These are phyloP conservation scores for Bathelium albidoporum DNA, from an alignment of 495 filamentous ascomycete species.

Conservation along the genomic window DNA sequence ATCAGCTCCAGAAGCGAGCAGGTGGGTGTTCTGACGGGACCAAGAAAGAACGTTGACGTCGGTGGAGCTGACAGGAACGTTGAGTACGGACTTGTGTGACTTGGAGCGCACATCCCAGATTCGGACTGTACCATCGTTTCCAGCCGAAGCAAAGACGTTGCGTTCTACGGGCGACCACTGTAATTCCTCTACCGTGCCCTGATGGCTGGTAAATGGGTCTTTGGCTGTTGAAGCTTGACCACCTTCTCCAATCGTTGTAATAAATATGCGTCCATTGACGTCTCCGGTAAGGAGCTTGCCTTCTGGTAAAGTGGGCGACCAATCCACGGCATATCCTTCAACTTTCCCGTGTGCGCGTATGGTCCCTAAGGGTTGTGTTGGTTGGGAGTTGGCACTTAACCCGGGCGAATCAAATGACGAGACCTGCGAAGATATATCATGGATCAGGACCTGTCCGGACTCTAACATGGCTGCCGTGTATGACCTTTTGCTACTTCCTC, in stretches of 20 bases:
- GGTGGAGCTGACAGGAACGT: conserved; percentile 67
- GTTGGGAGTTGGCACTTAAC: conserved; percentile 61
- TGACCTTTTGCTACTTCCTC: conserved; percentile 52
- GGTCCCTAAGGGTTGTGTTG: conserved; percentile 75
- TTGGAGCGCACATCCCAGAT: conserved; percentile 92
- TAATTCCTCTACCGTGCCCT: conserved; percentile 79
- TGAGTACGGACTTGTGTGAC: conserved; percentile 71
- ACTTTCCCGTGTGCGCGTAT: conserved; percentile 74
- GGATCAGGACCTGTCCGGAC: conserved; percentile 75
- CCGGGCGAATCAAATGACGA: conserved; percentile 81
- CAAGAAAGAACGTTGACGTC: conserved; percentile 96
- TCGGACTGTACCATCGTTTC: conserved; percentile 86
- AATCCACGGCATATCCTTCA: conserved; percentile 92
- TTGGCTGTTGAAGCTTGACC: conserved; percentile 79
- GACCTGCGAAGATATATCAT: conserved; percentile 84
- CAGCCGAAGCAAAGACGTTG: conserved; percentile 86
- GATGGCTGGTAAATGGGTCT: conserved; percentile 70
- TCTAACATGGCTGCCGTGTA: conserved; percentile 88
- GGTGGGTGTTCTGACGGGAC: conserved; percentile 74
- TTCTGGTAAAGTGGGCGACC: conserved; percentile 65
- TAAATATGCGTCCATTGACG: conserved; percentile 78
- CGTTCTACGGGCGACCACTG: conserved; percentile 91
- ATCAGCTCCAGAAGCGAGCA: conserved; percentile 87
- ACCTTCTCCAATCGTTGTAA: conserved; percentile 72
- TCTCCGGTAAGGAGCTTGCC: conserved; percentile 90